These are phyloP conservation scores for Phytophthora europaea DNA, from an alignment of 352 stramenopile species.

Conservation along the genomic window DNA sequence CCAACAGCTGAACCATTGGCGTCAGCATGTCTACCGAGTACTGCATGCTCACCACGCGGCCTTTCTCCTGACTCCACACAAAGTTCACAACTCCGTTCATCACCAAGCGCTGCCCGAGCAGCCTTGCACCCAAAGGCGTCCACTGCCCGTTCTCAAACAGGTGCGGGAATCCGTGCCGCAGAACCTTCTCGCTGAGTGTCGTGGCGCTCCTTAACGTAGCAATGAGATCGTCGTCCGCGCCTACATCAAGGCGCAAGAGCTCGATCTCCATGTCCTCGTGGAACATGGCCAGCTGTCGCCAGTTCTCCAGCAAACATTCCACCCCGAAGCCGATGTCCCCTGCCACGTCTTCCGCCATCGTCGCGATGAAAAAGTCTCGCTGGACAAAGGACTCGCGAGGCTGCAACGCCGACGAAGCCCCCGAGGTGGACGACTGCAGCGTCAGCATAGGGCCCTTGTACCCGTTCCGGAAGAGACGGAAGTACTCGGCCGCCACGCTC, in stretches of 20 bases:
- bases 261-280: constrained; percentile 19
- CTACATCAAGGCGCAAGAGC: constrained; percentile 16
- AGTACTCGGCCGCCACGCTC: constrained; percentile 21
- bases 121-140: neutral
- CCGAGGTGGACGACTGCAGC: neutral
- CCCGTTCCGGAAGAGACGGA: constrained; percentile 24
- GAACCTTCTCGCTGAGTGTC: constrained; percentile 15
- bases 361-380: constrained; percentile 19
- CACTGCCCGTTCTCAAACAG: constrained; percentile 8
- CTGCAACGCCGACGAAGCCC: neutral
- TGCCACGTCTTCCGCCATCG: constrained; percentile 17
- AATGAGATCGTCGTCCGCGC: neutral
- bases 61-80: neutral
- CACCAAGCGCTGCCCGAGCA: neutral
- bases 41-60: constrained; percentile 3
- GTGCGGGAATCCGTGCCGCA: constrained; percentile 3
- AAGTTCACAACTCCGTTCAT: constrained; percentile 4
- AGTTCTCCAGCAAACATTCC: constrained; percentile 10
- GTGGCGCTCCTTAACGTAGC: constrained; percentile 9
- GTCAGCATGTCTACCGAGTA: constrained; percentile 8
- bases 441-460: constrained; percentile 6
- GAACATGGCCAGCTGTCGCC: constrained; percentile 11
- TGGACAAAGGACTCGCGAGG: constrained; percentile 11
- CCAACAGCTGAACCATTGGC: neutral
- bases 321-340: constrained; percentile 11